Evolutionary conservation across 2,329 filamentous ascomycete species (phyloP).

Genomic region (Trichoderma hamatum): DNA sequence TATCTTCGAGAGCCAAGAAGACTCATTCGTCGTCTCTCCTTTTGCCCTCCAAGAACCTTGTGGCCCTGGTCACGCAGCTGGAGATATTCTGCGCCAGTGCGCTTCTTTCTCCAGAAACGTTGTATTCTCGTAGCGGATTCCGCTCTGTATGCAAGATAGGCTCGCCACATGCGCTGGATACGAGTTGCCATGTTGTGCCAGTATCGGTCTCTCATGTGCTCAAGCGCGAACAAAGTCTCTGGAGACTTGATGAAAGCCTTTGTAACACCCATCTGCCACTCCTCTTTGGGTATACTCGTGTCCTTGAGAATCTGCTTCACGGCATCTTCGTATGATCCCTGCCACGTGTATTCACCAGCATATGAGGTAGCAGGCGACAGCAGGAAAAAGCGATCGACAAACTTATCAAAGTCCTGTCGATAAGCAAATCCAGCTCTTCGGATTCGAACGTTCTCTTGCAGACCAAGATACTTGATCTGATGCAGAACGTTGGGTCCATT

Average conservation of each 20-base stretch:
- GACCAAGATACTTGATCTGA: constrained; percentile 97
- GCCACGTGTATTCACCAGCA: constrained; percentile 96
- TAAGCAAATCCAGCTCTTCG: constrained; percentile 95
- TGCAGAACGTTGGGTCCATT: constrained; percentile 91
- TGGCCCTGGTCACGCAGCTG: constrained; percentile 88
- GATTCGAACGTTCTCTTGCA: constrained; percentile 99
- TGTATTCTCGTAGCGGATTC: constrained; percentile 95
- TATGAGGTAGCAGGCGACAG: constrained; percentile 94
- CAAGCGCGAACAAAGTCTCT: constrained; percentile 92
- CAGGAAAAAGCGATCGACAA: constrained; percentile 95
- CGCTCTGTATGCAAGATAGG: constrained; percentile 87
- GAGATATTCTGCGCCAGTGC: constrained; percentile 85
- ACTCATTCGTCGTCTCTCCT: constrained; percentile 90
- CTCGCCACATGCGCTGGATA: constrained; percentile 96
- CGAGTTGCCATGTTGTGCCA: constrained; percentile 99
- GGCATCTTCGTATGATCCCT: constrained; percentile 82
- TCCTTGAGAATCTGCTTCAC: constrained; percentile 94
- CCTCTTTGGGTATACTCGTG: constrained; percentile 90
- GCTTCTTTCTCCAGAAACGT: constrained; percentile 92
- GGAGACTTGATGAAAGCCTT: constrained; percentile 99
- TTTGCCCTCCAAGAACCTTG: constrained; percentile 76
- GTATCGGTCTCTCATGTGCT: constrained; percentile 96
- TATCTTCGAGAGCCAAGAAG: constrained; percentile 89
- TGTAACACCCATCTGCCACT: constrained; percentile 95
- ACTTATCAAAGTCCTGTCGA: constrained; percentile 96